Evolutionary conservation across 768 basidiomycete genomes (phyloP), one percentile per base, ranked within the genome.

Genomic region (Boletus reticuloceps): DNA sequence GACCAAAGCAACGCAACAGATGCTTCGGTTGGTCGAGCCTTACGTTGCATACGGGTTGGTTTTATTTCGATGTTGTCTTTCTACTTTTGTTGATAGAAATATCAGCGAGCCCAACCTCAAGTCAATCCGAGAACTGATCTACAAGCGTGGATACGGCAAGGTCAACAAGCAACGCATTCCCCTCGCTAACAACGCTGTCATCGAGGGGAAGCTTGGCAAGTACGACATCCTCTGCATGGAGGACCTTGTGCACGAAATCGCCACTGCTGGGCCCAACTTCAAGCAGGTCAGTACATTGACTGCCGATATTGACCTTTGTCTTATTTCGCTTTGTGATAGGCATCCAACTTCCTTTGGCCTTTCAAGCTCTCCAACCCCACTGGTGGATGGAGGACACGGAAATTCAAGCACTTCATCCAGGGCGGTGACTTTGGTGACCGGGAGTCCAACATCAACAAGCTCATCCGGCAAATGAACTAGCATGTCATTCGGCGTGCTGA

Each of bases 111-210:
- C 94, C 54, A 98, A 98, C 80, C 80, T 98, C 66, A 98, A 98
- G 75, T 87, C 94, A 40, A 87, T 98, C 71, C 94, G 96, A 61
- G 94, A 97, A 74, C 79, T 99, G 62, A 86, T 98, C 78, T 98
- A 98, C 89, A 99, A 99, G 83, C 93, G 97, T 61, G 97, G 97
- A 54, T 98, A 98, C 71, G 97, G 96, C 73, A 98, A 98, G 81
- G 86, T 98, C 74, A 74, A 93, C 83, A 96, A 93, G 78, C 95
- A 98, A 75, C 90, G 97, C 72, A 90, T 99, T 69, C 95, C 97
- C 59, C 86, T 99, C 59, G 77, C 87, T 66, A 93, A 91, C 80
- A 99, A 99, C 78, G 80, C 83, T 56, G 80, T 97, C 77, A 96
- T 98, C 67, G 97, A 99, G 78, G 78, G 83, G 67, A 69, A 80